Evolutionary conservation across 768 basidiomycete genomes (phyloP).

Genomic region (Leucocoprinus leucothites): DNA sequence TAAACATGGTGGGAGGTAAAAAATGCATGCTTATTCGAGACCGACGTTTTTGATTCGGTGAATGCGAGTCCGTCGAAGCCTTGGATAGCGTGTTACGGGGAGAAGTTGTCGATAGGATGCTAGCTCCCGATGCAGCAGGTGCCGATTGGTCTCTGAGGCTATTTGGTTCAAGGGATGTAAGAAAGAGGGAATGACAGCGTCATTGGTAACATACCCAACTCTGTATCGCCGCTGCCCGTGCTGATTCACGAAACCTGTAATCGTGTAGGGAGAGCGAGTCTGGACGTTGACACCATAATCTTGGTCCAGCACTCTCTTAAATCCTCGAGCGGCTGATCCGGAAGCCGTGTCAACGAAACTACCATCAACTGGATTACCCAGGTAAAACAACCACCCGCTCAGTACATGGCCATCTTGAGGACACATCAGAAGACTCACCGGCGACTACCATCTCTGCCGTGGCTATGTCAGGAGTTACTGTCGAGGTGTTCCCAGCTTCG

Average conservation of each 20-base stretch:
- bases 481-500: conserved; percentile 27
- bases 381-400: not conserved
- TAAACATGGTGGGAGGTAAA: conserved; percentile 49
- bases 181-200: not conserved
- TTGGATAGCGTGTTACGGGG: conserved; percentile 34
- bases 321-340: conserved; percentile 68
- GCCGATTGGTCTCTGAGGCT: conserved; percentile 63
- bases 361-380: conserved; percentile 49
- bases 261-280: conserved; percentile 74
- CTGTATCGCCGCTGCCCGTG: conserved; percentile 77
- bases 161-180: not conserved
- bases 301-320: conserved; percentile 76
- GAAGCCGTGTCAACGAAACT: conserved; percentile 81
- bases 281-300: conserved; percentile 61
- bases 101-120: conserved; percentile 50
- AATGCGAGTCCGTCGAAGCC: conserved; percentile 32
- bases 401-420: not conserved
- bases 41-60: conserved; percentile 47
- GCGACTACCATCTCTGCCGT: conserved; percentile 58
- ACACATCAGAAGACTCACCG: conserved; percentile 36
- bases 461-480: conserved; percentile 48
- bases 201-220: conserved; percentile 57
- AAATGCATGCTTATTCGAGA: conserved; percentile 71
- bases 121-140: conserved; percentile 50
- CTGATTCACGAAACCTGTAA: conserved; percentile 81